Evolutionary conservation across 176 grass and related monocot genomes (phyloP), one percentile per base, ranked within the genome.

Genomic region (Oryza glaberrima): DNA sequence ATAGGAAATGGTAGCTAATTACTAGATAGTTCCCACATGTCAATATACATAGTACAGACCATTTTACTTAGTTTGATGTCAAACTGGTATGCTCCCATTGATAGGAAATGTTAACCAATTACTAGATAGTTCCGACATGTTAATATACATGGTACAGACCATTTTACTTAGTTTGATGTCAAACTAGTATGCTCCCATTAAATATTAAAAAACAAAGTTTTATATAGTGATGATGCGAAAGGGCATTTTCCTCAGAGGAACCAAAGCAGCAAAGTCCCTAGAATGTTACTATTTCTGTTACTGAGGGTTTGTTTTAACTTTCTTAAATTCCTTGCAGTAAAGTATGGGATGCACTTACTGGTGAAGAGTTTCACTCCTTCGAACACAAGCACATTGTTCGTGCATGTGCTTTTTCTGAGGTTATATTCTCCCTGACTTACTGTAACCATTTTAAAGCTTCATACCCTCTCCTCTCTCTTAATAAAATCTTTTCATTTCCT

Each of bases 301-400:
- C n/a, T 85, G 17, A 25, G 38, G 69, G 80, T 84, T 60, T 64
- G 64, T 83, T 40, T 19, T 7, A 47, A 69, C 66, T 82, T 72
- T 66, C 19, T 72, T 66, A 15, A 66, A 12, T 23, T 49, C 40
- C 44, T 72, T 98, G 43, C 90, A 98, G 95, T 81, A 98, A 98
- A 93, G 81, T 98, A 86, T 98, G 95, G 95, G 95, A 98, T 90
- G 96, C 96, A 48, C 77, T 98, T 75, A 89, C 91, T 60, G 96
- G 96, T 19, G 90, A 98, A 74, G 93, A 92, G 87, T 77, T 98
- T 41, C 93, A 98, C 81, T 95, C 96, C 4, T 98, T 98, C 48
- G 96, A 98, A 63, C 96, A 98, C 86, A 98, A 98, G 76, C 96
- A 98, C 75, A 98, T 98, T 84, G 96, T 98, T 35, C 91, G 96